A percentile compares a stretch with the other conserved stretches of the same genome.
These are phyloP conservation scores for Ilyonectria sp. DNA, from an alignment of 2,329 filamentous ascomycete species.

Conservation along the genomic window DNA sequence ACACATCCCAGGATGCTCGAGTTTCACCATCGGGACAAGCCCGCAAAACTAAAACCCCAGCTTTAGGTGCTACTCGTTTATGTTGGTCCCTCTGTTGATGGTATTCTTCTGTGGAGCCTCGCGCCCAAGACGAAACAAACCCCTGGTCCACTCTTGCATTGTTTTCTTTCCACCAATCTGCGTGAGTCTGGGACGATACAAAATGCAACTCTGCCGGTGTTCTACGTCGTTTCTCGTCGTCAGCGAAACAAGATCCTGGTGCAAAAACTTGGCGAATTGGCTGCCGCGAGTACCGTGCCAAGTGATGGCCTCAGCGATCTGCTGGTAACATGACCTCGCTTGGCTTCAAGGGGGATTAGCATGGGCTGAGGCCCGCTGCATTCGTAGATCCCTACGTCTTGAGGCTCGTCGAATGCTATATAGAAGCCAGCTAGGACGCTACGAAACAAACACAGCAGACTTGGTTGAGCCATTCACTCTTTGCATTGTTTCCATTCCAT, in stretches of 20 bases:
- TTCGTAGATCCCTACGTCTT: conserved; percentile 1
- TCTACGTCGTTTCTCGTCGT: neutral
- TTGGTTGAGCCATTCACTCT: neutral
- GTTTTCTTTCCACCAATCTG: conserved; percentile 1
- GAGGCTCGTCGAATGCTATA: conserved; percentile 1
- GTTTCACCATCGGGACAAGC: neutral
- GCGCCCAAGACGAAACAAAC: neutral
- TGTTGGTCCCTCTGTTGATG: neutral
- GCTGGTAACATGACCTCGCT: neutral
- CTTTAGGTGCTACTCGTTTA: neutral
- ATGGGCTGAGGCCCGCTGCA: neutral
- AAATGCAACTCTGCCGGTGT: neutral
- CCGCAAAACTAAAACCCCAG: neutral
- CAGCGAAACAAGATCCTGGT: neutral
- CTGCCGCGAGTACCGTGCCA: neutral
- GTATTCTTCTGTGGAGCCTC: neutral
- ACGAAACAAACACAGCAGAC: neutral
- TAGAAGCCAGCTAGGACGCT: no score
- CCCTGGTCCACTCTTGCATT: neutral
- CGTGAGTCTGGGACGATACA: neutral
- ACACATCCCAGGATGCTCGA: neutral
- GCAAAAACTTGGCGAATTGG: no score
- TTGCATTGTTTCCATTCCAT: neutral
- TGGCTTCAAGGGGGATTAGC: neutral
- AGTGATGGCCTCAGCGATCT: neutral